Base-by-base conservation (phyloP, 768 basidiomycete genomes). In the Mycena maculata region DNA sequence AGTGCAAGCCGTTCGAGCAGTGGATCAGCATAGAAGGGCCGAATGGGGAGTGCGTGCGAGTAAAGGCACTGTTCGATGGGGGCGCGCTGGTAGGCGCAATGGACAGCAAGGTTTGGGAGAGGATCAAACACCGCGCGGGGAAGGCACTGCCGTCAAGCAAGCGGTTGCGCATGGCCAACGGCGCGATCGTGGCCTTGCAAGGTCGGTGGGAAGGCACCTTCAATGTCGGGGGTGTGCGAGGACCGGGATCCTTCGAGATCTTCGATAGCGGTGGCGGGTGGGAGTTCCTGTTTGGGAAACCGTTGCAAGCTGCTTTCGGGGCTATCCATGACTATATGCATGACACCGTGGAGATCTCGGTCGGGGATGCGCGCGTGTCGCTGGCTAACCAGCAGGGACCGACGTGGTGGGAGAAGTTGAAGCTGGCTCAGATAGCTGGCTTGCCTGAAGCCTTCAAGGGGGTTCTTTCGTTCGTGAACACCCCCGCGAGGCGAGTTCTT, bases 141-240 rank as follows among this genome's bases (percentile, higher is more conserved):
- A 5, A 20, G 0, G 58, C 60, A 20, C 9, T 30, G 5, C 59
- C 41, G n/a, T n/a, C n/a, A n/a, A n/a, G n/a, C n/a, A n/a, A n/a
- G n/a, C n/a, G n/a, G n/a, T n/a, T n/a, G n/a, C 45, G 74, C 2
- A 80, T 82, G 80, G 81, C 79, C 18, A 74, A 78, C 64, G 77
- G 80, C 0, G 15, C 33, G 12, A 22, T 75, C 0, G 72, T 76
- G 3, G 41, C 38, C 7, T 74, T 74, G 0, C 2, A 42, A 25
- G 75, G 70, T 9, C 15, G 42, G 6, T 78, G 76, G 75, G 55
- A n/a, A 18, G 76, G 76, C 3, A 16, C 23, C 0, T 60, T 79
- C 0, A 25, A 36, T 2, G 45, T 77, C 23, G 70, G 59, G 2
- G 58, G 56, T 0, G 63, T 72, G 7, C 15, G 39, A 1, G 18